phyloP scores from a whole-genome alignment of 371 early-diverging fungal genomes.

The Lichtheimia ramosa region DNA sequence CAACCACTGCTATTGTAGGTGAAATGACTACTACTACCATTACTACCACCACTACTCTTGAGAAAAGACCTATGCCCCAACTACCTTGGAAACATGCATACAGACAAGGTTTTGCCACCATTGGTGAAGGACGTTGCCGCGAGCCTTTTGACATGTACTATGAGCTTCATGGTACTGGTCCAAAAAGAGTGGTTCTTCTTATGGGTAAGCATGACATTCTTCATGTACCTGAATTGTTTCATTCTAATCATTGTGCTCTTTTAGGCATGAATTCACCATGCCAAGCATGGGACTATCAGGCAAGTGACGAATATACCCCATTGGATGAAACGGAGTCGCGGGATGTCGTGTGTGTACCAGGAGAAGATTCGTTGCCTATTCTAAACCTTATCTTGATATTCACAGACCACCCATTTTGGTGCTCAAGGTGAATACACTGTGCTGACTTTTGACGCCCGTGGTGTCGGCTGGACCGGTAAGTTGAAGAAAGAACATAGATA shows the following conservation, averaged over 20 bases:
- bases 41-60: not conserved
- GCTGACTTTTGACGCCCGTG: slow-evolving; percentile 80
- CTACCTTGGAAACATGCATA: slow-evolving; percentile 11
- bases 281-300: slow-evolving; percentile 39
- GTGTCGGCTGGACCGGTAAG: slow-evolving; percentile 60
- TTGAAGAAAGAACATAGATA: not conserved
- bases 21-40: no score
- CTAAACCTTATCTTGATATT: not conserved
- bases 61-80: slow-evolving; percentile 11
- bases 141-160: slow-evolving; percentile 51
- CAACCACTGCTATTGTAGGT: not conserved
- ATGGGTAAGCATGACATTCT: slow-evolving; percentile 44
- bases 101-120: slow-evolving; percentile 16
- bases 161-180: slow-evolving; percentile 70
- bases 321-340: no score
- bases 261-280: slow-evolving; percentile 42
- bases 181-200: slow-evolving; percentile 56
- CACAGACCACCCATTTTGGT: slow-evolving; percentile 59
- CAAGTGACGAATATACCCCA: slow-evolving; percentile 5
- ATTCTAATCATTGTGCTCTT: not conserved
- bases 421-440: slow-evolving; percentile 62
- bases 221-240: no score
- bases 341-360: not conserved
- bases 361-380: not conserved
- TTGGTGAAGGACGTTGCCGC: slow-evolving; percentile 7